Conservation (phyloP, 306 rosid species). For the Abrus precatorius region DNA sequence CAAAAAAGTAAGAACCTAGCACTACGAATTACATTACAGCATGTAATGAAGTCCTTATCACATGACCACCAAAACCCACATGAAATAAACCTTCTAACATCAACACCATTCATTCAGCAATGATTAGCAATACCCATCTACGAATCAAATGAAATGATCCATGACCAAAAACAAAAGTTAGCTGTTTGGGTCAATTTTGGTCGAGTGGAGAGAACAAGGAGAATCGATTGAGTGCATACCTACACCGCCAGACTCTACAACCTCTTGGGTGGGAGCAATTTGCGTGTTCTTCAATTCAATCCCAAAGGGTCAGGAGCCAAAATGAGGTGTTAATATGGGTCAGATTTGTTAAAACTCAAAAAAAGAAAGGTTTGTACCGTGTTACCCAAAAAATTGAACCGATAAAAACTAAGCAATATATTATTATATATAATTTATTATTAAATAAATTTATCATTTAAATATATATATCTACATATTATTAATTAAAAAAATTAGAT, state of each 20-base stretch:
- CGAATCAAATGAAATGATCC: neutral
- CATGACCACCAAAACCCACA: neutral
- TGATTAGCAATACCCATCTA: neutral
- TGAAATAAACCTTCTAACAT: neutral
- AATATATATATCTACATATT: too few species aligned
- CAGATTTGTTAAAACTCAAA: too few species aligned
- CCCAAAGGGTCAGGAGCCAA: neutral
- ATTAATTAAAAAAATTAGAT: too few species aligned
- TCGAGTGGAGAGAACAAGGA: neutral
- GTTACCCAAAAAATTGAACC: too few species aligned
- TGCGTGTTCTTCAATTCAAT: constrained; percentile 4
- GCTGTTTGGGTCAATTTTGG: neutral
- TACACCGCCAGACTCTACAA: neutral
- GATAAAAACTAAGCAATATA: too few species aligned
- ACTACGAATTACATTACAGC: too few species aligned
- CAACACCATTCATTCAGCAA: constrained; percentile 3
- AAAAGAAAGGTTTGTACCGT: too few species aligned
- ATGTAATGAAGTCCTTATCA: neutral
- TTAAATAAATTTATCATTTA: too few species aligned
- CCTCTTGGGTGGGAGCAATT: neutral
- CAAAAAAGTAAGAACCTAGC: neutral
- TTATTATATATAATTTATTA: too few species aligned
- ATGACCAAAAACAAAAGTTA: neutral
- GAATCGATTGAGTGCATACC: constrained; percentile 12
- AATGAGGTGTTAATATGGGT: too few species aligned